phyloP scores from a whole-genome alignment of 768 basidiomycete genomes.

The Boletus tylopilopsis region DNA sequence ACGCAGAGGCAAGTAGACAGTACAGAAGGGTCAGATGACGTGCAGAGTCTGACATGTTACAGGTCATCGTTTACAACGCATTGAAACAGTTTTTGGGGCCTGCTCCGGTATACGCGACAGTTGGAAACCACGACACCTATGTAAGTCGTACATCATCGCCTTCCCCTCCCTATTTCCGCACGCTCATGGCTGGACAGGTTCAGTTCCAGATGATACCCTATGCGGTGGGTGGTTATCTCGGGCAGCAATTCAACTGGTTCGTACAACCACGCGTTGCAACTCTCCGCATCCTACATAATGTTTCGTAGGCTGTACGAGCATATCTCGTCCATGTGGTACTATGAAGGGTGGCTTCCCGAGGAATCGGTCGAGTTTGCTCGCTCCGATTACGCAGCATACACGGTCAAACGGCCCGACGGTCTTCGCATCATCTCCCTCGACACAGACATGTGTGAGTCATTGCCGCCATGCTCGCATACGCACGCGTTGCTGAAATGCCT shows the following conservation, averaged over 20 bases:
- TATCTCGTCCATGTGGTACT: slow-evolving; percentile 41
- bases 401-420: too few relatives aligned
- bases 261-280: background rate
- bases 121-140: slow-evolving; percentile 76
- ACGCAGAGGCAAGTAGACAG: slow-evolving; percentile 46
- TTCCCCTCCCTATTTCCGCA: background rate
- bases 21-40: background rate
- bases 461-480: too few relatives aligned
- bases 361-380: slow-evolving; percentile 35
- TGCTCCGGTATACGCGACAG: slow-evolving; percentile 62
- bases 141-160: slow-evolving; percentile 25
- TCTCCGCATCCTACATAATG: too few relatives aligned
- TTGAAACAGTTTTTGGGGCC: slow-evolving; percentile 55
- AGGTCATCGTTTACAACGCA: slow-evolving; percentile 57
- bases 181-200: background rate
- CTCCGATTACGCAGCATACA: slow-evolving; percentile 37
- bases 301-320: slow-evolving; percentile 44
- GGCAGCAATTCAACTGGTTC: slow-evolving; percentile 42
- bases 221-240: slow-evolving; percentile 29
- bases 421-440: slow-evolving; percentile 38
- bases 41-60: background rate
- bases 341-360: slow-evolving; percentile 42
- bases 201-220: slow-evolving; percentile 37
- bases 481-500: too few relatives aligned
- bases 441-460: slow-evolving; percentile 38